Percentiles rank a stretch among this genome's conserved stretches.
These are phyloP conservation scores for Scedosporium apiospermum DNA, from an alignment of 2,329 filamentous ascomycete species.

Conservation along the genomic window DNA sequence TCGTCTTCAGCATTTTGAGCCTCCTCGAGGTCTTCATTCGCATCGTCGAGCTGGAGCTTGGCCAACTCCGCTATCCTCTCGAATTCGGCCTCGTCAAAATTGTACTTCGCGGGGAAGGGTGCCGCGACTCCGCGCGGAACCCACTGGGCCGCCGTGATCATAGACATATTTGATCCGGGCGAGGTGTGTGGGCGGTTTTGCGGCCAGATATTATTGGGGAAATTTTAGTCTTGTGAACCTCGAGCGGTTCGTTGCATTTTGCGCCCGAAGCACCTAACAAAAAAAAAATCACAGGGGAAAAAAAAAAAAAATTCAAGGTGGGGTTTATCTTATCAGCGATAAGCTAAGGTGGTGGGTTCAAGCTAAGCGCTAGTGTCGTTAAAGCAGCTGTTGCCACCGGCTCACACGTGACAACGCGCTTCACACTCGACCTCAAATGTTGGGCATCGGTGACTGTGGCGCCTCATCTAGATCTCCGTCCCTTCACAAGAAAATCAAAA, in stretches of 20 bases:
- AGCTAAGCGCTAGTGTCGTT: neutral
- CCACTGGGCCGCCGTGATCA: conserved; percentile 71
- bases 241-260: neutral
- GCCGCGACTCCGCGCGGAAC: conserved; percentile 69
- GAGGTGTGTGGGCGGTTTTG: neutral
- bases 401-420: neutral
- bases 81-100: conserved; percentile 67
- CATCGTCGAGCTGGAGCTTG: conserved; percentile 79
- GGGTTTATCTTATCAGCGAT: conserved; percentile 5
- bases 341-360: neutral
- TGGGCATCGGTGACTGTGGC: neutral
- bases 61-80: conserved; percentile 66
- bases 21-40: conserved; percentile 72
- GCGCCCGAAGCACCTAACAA: neutral
- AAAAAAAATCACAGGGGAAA: neutral
- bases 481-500: neutral
- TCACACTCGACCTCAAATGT: neutral
- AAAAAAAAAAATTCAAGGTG: conserved; percentile 5
- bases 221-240: neutral
- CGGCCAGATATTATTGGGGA: neutral
- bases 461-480: neutral
- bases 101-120: conserved; percentile 65
- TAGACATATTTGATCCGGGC: conserved; percentile 41
- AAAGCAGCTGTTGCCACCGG: conserved; percentile 1
- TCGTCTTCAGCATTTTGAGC: conserved; percentile 39